These are phyloP conservation scores for Eucalyptus pauciflora DNA, from an alignment of 345 rosid genomes.

Conservation along the genomic window DNA sequence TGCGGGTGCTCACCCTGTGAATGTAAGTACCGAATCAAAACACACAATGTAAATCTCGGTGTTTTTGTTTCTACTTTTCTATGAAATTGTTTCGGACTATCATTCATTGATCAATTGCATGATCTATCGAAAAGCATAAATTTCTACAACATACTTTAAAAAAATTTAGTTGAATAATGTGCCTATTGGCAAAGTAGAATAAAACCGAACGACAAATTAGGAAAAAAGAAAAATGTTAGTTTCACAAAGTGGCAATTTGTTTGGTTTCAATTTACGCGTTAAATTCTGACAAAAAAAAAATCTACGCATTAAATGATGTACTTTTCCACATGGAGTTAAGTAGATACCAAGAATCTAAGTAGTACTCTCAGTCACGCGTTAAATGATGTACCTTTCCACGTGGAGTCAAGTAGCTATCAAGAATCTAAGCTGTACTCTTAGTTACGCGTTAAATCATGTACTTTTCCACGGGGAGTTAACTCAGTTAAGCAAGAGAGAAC, in stretches of 20 bases:
- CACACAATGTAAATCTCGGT: fast-evolving
- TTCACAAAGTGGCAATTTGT: too few relatives aligned
- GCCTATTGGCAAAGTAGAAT: background rate
- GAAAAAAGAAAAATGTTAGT: too few relatives aligned
- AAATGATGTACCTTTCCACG: background rate
- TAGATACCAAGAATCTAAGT: too few relatives aligned
- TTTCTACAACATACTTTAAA: fast-evolving
- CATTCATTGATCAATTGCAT: background rate
- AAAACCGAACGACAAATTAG: fast-evolving
- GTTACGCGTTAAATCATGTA: too few relatives aligned
- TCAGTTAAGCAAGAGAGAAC: background rate
- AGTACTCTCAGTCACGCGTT: background rate
- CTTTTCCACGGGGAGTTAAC: too few relatives aligned
- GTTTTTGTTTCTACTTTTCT: background rate
- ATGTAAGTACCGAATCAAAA: fast-evolving
- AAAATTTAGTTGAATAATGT: background rate
- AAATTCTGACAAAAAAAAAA: too few relatives aligned
- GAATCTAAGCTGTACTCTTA: too few relatives aligned
- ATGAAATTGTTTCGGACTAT: fast-evolving
- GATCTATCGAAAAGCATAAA: fast-evolving
- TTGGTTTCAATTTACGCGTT: fast-evolving
- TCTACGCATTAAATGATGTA: too few relatives aligned
- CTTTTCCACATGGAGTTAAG: too few relatives aligned
- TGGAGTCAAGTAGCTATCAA: background rate
- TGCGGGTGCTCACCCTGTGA: fast-evolving